Percentiles rank a stretch among this genome's conserved stretches.
phyloP scores from a whole-genome alignment of 2,329 filamentous ascomycete species.

The Diplodia mutila region DNA sequence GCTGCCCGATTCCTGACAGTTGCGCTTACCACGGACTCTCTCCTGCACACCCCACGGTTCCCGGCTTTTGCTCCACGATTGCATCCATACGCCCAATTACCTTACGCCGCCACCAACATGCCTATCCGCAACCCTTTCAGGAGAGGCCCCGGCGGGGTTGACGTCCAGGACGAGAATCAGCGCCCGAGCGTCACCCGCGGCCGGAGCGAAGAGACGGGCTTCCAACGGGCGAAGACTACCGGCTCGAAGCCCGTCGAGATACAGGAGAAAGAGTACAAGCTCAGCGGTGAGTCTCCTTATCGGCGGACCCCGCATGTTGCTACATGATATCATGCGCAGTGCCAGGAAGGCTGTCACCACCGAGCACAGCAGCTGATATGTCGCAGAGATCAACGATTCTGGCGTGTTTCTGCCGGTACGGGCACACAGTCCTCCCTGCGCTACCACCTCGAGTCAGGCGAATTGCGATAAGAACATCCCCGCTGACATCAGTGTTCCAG shows the following conservation, averaged over 20 bases:
- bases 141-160: constrained; percentile 38
- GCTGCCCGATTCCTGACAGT: constrained; percentile 7
- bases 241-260: constrained; percentile 48
- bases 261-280: constrained; percentile 55
- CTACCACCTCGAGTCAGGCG: constrained; percentile 18
- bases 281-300: constrained; percentile 50
- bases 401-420: constrained; percentile 91
- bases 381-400: constrained; percentile 88
- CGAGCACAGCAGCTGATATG: constrained; percentile 31
- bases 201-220: constrained; percentile 27
- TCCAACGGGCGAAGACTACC: constrained; percentile 40
- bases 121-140: constrained; percentile 49
- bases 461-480: neutral
- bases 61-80: neutral
- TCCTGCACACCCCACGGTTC: neutral
- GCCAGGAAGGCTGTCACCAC: neutral
- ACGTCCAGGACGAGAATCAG: constrained; percentile 39
- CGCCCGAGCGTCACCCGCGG: constrained; percentile 28
- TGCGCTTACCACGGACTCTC: neutral
- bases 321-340: neutral
- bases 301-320: neutral
- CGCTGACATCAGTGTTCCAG: constrained; percentile 47
- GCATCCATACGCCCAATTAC: neutral
- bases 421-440: constrained; percentile 26
- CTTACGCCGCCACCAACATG: constrained; percentile 33